Percentiles rank a stretch among this genome's conserved stretches.
Evolutionary conservation across 2,329 filamentous ascomycete genomes (phyloP).

Genomic region (Neofusicoccum laricinum): DNA sequence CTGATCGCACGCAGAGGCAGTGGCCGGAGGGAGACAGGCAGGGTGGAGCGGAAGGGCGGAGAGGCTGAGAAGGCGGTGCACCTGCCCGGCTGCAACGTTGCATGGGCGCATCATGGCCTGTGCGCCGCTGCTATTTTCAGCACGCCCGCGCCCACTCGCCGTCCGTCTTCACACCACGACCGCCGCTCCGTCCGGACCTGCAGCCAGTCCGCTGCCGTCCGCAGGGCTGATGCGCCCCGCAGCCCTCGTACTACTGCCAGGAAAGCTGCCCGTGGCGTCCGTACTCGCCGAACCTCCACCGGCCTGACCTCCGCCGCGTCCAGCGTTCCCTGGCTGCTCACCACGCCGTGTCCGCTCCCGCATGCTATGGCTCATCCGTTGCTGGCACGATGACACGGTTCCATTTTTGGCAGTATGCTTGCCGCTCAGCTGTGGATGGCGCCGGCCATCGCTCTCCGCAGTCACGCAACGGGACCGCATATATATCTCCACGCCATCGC

Average conservation of each 20-base stretch:
- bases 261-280: background rate
- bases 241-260: constrained; percentile 3
- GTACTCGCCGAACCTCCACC: background rate
- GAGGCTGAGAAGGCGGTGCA: background rate
- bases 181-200: background rate
- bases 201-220: background rate
- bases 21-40: background rate
- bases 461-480: background rate
- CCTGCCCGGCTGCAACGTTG: background rate
- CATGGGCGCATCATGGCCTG: background rate
- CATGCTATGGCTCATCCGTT: background rate
- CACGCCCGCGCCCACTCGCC: background rate
- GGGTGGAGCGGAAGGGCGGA: background rate
- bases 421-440: background rate
- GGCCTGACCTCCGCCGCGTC: background rate
- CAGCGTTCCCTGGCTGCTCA: background rate
- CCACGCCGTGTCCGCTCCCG: background rate
- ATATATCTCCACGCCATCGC: background rate
- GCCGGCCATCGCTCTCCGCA: background rate
- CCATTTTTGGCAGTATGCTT: background rate
- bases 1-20: background rate
- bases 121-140: constrained; percentile 10
- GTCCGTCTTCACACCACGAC: background rate
- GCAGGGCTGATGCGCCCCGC: background rate
- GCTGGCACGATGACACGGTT: background rate